phyloP scores from a whole-genome alignment of 116 monocot species.

The Dioscorea cayenensis region DNA sequence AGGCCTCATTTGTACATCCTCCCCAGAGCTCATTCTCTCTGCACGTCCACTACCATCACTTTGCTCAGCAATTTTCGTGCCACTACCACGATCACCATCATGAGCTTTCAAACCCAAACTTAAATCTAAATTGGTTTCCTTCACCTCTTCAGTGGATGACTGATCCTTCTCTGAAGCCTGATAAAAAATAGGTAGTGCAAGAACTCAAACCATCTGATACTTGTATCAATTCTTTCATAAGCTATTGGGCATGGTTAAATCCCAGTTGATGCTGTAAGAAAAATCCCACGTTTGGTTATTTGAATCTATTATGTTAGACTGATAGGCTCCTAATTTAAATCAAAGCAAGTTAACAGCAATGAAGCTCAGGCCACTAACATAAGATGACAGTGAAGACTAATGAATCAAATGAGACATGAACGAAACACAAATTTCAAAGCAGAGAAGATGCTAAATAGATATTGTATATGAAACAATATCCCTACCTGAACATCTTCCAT shows the following conservation, averaged over 20 bases:
- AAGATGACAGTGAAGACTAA: background rate
- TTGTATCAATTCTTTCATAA: too few relatives aligned
- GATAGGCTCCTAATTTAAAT: background rate
- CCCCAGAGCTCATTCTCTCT: conserved; percentile 6
- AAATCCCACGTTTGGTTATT: too few relatives aligned
- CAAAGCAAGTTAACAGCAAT: background rate
- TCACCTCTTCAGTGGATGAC: conserved; percentile 16
- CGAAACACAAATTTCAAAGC: background rate
- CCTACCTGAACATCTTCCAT: conserved; percentile 50
- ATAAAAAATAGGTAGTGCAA: background rate
- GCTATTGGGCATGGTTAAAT: too few relatives aligned
- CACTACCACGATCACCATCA: conserved; percentile 25
- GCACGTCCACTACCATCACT: background rate
- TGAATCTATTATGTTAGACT: too few relatives aligned
- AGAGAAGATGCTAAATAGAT: background rate
- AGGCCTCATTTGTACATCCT: conserved; percentile 10
- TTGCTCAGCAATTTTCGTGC: conserved; percentile 7
- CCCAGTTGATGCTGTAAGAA: too few relatives aligned
- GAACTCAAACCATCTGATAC: background rate
- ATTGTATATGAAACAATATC: background rate
- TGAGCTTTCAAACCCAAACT: conserved; percentile 47
- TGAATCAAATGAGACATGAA: background rate
- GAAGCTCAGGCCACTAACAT: background rate
- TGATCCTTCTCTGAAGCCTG: conserved; percentile 30
- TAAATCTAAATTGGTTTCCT: conserved; percentile 47